Base-by-base conservation (phyloP, 2,329 filamentous ascomycete species). In the Fusarium aywerte region DNA sequence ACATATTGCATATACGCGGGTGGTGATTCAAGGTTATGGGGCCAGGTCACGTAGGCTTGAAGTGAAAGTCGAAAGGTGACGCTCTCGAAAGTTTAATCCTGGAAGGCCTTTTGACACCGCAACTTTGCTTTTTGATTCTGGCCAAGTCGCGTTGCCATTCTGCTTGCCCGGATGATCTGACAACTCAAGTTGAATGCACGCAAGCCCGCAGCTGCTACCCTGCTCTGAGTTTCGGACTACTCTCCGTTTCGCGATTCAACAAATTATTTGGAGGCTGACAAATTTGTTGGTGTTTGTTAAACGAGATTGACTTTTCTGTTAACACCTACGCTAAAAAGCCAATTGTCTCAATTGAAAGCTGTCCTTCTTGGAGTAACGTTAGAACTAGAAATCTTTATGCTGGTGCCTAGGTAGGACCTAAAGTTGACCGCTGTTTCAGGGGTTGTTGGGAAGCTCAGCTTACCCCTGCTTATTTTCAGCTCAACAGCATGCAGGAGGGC, bases 401-500 rank as follows among this genome's bases (percentile, higher is more conserved):
- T 63, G 58, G 39, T 63, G 60, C 60, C 58, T 62, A 56, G 23
- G 33, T 62, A 56, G 23, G 33, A 36, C n/a, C 36, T 12, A 25
- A 27, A 45, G 43, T 50, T 63, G 60, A 63, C 60, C 60, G 61
- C 53, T 65, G 52, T 65, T 65, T 65, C 27, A 44, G 32, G 44
- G 10, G 21, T n/a, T 21, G 21, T n/a, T 21, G 16, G 43, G 36
- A n/a, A 38, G 23, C 39, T 64, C 48, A 50, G 50, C 58, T 62
- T 63, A 58, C 60, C 60, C 60, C 60, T 63, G 60, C 60, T 51
- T 63, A 15, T 27, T 25, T 38, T 62, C 59, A 62, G 59, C 57
- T 62, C 57, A 62, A 13, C 20, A 18, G 33, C 25, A 11, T n/a
- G n/a, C n/a, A n/a, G n/a, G n/a, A n/a, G n/a, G n/a, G n/a, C n/a